Base-by-base conservation (phyloP, 164 flowering plant genomes). In the Malania oleifera region DNA sequence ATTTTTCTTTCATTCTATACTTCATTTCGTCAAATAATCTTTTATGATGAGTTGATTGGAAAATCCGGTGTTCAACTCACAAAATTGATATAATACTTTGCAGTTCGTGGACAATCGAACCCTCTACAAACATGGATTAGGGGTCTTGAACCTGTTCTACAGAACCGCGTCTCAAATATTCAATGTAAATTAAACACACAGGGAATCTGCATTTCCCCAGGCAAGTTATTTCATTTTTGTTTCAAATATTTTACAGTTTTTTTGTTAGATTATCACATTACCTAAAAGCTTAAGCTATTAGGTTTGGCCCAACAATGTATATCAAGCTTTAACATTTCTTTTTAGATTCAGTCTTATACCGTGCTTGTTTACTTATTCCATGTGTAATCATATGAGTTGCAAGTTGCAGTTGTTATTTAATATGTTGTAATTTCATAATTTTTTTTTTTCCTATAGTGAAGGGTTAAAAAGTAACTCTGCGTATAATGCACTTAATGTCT, bases 101-200 rank as follows among this genome's bases (percentile, higher is more conserved):
- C 47, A n/a, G 47, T n/a, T 44, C 46, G 38, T 57, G 46, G 48
- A n/a, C 44, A 50, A 5, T 45, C 56, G n/a, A 24, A 40, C 18
- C 28, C 52, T 47, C 35, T 61, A 9, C 43, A 46, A 39, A 41
- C 41, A 14, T 54, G 54, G 69, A 26, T 40, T 14, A 61, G 40
- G 20, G 27, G 41, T 46, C 13, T 62, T 18, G 37, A 58, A 19
- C 63, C 37, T 46, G 14, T 29, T 8, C 19, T 40, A 8, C 27
- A 40, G 10, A 57, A 19, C 12, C 25, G 26, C 20, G 27, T 38
- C 39, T 49, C 56, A 17, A 41, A 12, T 0, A 13, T 55, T 25
- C 48, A 47, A 2, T 48, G 47, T 17, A 47, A 31, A 12, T 48
- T 57, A 7, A 34, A 18, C 57, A 11, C 20, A 18, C 61, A 24